phyloP scores from a whole-genome alignment of 176 grass and related monocot species.

The Zoysia pacifica region DNA sequence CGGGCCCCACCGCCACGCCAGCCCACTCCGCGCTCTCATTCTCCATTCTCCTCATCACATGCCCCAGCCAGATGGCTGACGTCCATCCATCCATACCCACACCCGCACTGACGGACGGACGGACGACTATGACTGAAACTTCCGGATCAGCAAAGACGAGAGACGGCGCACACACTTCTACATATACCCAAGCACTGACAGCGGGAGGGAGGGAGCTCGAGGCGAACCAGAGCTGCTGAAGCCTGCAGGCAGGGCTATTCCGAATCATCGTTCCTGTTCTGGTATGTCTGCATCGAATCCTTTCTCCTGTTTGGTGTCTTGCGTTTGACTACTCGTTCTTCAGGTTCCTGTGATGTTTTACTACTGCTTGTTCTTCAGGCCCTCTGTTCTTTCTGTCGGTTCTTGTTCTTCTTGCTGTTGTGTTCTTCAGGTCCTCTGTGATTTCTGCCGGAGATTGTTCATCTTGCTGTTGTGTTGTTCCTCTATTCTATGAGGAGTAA shows the following conservation, averaged over 20 bases:
- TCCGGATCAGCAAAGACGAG: background rate
- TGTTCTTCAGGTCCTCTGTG: no score
- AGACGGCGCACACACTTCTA: background rate
- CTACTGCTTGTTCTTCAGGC: background rate
- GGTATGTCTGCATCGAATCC: background rate
- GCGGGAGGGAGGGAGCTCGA: background rate
- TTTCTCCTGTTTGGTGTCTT: background rate
- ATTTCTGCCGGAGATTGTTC: no score
- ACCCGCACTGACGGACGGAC: background rate
- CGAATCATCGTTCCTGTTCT: background rate
- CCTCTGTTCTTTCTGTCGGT: background rate
- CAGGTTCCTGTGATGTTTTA: background rate
- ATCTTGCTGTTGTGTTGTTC: no score
- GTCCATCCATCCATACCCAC: background rate
- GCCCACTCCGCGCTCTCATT: background rate
- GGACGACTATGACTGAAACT: background rate
- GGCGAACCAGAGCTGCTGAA: background rate
- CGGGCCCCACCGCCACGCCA: background rate
- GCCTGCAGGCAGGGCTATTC: background rate
- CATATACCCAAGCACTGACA: background rate
- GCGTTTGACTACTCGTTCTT: background rate
- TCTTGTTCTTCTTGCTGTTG: no score
- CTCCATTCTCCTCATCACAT: conserved; percentile 57
- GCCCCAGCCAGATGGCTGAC: no score
- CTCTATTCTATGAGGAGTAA: no score